Percentiles rank a stretch among this genome's conserved stretches.
Evolutionary conservation across 2,329 filamentous ascomycete genomes (phyloP).

Genomic region (Beauveria sp.): DNA sequence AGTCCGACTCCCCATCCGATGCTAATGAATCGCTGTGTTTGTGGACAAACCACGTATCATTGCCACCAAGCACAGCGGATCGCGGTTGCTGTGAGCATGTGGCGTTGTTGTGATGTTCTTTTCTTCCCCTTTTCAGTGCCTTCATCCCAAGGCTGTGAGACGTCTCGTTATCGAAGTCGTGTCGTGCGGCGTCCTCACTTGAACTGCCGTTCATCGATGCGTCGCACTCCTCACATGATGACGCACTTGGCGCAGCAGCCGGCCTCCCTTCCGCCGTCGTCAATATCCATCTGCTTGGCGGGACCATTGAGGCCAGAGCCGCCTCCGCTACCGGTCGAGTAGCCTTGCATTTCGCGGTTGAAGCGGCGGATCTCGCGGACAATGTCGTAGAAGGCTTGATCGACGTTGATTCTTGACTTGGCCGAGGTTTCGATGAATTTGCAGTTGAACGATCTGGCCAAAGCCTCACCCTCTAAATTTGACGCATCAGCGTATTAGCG

Average conservation of each 20-base stretch:
- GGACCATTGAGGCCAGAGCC: slow-evolving; percentile 54
- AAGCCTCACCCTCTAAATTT: slow-evolving; percentile 71
- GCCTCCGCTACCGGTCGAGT: slow-evolving; percentile 63
- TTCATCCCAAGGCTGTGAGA: background rate
- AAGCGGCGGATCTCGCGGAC: slow-evolving; percentile 96
- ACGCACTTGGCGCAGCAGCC: slow-evolving; percentile 83
- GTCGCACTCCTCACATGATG: slow-evolving; percentile 60
- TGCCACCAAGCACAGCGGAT: background rate
- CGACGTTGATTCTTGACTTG: slow-evolving; percentile 96
- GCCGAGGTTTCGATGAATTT: slow-evolving; percentile 99
- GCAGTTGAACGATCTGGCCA: slow-evolving; percentile 85
- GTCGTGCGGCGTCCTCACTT: background rate
- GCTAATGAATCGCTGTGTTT: slow-evolving; percentile 24
- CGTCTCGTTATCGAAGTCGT: slow-evolving; percentile 6
- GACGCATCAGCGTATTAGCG: slow-evolving; percentile 2
- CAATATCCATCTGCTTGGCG: slow-evolving; percentile 70
- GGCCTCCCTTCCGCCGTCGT: slow-evolving; percentile 56
- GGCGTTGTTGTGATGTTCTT: slow-evolving; percentile 2
- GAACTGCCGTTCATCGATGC: background rate
- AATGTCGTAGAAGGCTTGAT: slow-evolving; percentile 97
- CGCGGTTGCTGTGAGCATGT: background rate
- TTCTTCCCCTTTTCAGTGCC: background rate
- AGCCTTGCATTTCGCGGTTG: slow-evolving; percentile 95
- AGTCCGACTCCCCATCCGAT: slow-evolving; percentile 32
- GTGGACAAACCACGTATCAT: slow-evolving; percentile 13